phyloP scores from a whole-genome alignment of 805 yeast genomes.

The Ogataea haglerorum region DNA sequence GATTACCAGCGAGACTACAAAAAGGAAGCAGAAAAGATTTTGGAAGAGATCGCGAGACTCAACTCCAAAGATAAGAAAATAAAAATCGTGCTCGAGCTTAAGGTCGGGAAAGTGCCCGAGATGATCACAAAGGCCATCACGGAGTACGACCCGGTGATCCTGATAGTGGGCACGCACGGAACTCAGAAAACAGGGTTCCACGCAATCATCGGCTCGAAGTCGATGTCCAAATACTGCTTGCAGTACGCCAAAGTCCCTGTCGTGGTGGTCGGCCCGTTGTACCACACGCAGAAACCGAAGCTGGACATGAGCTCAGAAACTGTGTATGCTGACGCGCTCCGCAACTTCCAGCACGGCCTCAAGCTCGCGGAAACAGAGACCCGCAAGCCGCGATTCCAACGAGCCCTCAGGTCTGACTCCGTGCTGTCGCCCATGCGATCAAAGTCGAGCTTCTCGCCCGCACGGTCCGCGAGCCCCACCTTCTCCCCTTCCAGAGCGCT shows the following conservation, averaged over 20 bases:
- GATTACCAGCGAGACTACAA: slow-evolving; percentile 29
- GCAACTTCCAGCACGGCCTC: slow-evolving; percentile 2
- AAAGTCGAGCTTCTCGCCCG: slow-evolving; percentile 29
- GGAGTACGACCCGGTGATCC: slow-evolving; percentile 43
- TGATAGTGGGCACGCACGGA: slow-evolving; percentile 44
- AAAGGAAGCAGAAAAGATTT: slow-evolving; percentile 33
- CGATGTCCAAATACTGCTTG: slow-evolving; percentile 46
- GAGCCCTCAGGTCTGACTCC: slow-evolving; percentile 16
- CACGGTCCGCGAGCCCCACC: slow-evolving; percentile 30
- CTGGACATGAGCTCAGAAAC: neutral
- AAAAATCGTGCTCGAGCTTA: slow-evolving; percentile 41
- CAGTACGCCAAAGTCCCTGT: slow-evolving; percentile 46
- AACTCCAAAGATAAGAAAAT: slow-evolving; percentile 37
- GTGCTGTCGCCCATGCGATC: slow-evolving; percentile 22
- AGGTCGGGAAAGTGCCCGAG: slow-evolving; percentile 42
- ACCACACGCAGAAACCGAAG: slow-evolving; percentile 6
- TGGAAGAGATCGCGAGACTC: slow-evolving; percentile 31
- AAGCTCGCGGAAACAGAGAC: slow-evolving; percentile 5
- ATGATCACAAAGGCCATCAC: slow-evolving; percentile 38
- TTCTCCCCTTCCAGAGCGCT: slow-evolving; percentile 31
- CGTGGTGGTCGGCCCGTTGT: slow-evolving; percentile 40
- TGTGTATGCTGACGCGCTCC: slow-evolving; percentile 1
- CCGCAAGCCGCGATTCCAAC: slow-evolving; percentile 26
- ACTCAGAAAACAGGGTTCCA: slow-evolving; percentile 37
- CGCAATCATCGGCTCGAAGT: slow-evolving; percentile 38